Conservation (phyloP, 768 basidiomycete genomes). For the Lactarius trivialis region DNA sequence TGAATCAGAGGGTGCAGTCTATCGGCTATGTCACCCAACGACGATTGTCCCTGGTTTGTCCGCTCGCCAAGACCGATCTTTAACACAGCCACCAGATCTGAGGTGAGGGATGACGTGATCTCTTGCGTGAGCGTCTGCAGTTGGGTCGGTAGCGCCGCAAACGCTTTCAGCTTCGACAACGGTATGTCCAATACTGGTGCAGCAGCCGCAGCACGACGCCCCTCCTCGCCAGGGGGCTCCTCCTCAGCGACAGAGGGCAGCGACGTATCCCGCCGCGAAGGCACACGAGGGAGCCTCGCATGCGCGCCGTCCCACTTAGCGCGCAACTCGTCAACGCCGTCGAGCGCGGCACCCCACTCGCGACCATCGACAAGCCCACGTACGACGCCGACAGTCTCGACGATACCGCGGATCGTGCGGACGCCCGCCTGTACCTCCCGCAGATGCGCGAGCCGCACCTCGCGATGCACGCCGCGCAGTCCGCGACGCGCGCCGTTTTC, state of each 20-base stretch:
- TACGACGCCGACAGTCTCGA: conserved; percentile 71
- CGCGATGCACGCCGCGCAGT: conserved; percentile 61
- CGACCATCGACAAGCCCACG: conserved; percentile 71
- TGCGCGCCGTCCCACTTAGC: conserved; percentile 41
- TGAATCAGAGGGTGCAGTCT: conserved; percentile 64
- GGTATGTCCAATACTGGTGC: conserved; percentile 34
- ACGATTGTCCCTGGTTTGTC: conserved; percentile 25
- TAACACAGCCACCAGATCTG: conserved; percentile 69
- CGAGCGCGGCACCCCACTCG: conserved; percentile 83
- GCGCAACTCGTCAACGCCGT: conserved; percentile 63
- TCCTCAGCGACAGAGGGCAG: conserved; percentile 33
- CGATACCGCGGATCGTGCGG: conserved; percentile 57
- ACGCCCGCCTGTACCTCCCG: conserved; percentile 54
- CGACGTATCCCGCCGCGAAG: background rate
- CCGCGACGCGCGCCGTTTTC: conserved; percentile 72
- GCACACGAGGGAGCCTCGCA: background rate
- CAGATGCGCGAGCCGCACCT: conserved; percentile 57
- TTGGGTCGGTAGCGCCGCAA: conserved; percentile 67
- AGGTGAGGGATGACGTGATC: conserved; percentile 69
- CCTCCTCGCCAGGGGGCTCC: conserved; percentile 18
- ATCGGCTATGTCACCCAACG: conserved; percentile 42
- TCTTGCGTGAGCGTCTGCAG: conserved; percentile 65
- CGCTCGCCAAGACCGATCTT: conserved; percentile 58
- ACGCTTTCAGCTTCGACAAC: conserved; percentile 64
- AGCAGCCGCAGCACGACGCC: conserved; percentile 16